Evolutionary conservation across 441 rosid genomes (phyloP).

Genomic region (Adansonia grandidieri): DNA sequence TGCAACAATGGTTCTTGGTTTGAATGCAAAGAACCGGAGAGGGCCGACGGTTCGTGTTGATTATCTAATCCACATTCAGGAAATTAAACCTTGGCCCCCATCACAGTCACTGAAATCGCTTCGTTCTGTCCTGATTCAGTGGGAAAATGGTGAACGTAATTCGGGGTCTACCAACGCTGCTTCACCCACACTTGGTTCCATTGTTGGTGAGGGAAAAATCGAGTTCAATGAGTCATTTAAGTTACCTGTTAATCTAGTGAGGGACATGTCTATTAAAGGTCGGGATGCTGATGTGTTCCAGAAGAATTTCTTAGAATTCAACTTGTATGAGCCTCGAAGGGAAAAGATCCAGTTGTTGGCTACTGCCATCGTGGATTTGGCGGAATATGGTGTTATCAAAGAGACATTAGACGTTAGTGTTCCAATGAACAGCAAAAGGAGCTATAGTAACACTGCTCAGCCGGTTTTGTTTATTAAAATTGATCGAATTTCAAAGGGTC

Average conservation of each 20-base stretch:
- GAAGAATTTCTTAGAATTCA: slow-evolving; percentile 73
- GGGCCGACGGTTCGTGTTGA: slow-evolving; percentile 56
- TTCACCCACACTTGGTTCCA: slow-evolving; percentile 76
- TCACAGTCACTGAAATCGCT: slow-evolving; percentile 87
- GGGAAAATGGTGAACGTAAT: slow-evolving; percentile 84
- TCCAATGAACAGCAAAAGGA: slow-evolving; percentile 81
- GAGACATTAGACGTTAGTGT: slow-evolving; percentile 51
- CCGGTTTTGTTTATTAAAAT: slow-evolving; percentile 72
- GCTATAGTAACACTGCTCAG: slow-evolving; percentile 71
- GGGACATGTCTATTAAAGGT: slow-evolving; percentile 61
- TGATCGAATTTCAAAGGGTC: slow-evolving; percentile 54
- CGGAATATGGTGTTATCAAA: slow-evolving; percentile 71
- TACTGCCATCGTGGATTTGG: slow-evolving; percentile 72
- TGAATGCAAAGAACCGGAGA: slow-evolving; percentile 63
- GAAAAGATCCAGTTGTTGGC: slow-evolving; percentile 85
- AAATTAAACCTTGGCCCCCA: slow-evolving; percentile 98
- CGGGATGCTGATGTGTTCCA: slow-evolving; percentile 57
- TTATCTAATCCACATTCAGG: slow-evolving; percentile 76
- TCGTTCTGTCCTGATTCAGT: slow-evolving; percentile 81
- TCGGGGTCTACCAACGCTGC: slow-evolving; percentile 72
- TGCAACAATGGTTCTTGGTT: slow-evolving; percentile 65
- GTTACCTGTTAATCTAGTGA: slow-evolving; percentile 69
- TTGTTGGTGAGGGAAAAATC: slow-evolving; percentile 82
- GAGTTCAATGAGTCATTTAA: slow-evolving; percentile 83
- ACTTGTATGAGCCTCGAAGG: slow-evolving; percentile 86